Evolutionary conservation across 176 grass and related monocot genomes (phyloP), one percentile per base, ranked within the genome.

Genomic region (Melocanna baccifera): DNA sequence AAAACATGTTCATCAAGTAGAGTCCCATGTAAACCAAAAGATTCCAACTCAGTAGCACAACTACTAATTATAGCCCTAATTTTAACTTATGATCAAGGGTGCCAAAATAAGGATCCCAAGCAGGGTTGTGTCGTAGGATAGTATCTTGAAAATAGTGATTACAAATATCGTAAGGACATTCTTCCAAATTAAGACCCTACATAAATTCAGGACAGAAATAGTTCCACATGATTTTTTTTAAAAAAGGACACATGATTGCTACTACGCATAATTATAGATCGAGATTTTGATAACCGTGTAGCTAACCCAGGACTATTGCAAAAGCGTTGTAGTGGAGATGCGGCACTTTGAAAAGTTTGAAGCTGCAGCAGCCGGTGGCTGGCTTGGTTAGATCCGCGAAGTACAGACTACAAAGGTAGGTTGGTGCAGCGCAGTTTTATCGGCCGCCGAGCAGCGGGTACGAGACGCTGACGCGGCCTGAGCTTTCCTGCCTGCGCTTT

Each of bases 391-490:
- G 66, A 79, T 71, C 67, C 29, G 55, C 67, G 12, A 58, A 45
- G 45, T 30, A 77, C 41, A 39, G 56, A 28, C 46, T n/a, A 45
- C 25, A 29, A 9, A 14, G 32, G 11, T 12, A 50, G 50, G 71
- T 81, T 40, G 69, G 69, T 37, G 78, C 48, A 3, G n/a, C 14
- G 80, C 53, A 62, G 72, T 55, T 86, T 74, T 62, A 53, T 75
- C 13, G 58, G 77, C 69, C 77, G 69, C 40, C 59, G 84, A 64
- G 76, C 56, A 12, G 8, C 59, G 36, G 45, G 36, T 59, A 85
- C 73, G 11, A 52, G 62, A 20, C 47, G 40, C 64, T 78, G 76
- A 64, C 84, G 84, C 76, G 43, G 67, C 76, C 52, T 63, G 45
- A 42, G 59, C 69, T 56, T 45, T 46, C 34, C 22, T 81, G 72